Conservation (phyloP, 805 yeast species). For the Ogataea salicorniae region DNA sequence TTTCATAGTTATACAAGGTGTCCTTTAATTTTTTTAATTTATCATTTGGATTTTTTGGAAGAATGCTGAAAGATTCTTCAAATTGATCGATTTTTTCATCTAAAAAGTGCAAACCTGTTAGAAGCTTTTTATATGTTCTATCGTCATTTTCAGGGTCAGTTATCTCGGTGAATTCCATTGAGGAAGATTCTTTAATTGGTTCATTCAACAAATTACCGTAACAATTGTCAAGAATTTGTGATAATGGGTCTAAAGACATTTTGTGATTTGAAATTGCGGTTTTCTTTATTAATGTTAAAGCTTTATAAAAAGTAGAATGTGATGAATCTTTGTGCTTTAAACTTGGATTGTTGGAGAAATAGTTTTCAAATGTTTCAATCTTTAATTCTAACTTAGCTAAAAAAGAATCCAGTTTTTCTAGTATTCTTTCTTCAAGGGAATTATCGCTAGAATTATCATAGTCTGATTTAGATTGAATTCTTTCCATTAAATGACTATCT, state of each 20-base stretch:
- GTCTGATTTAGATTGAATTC: constrained; percentile 9
- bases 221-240: constrained; percentile 27
- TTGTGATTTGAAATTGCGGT: constrained; percentile 21
- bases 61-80: constrained; percentile 31
- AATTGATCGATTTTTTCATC: constrained; percentile 38
- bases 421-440: constrained; percentile 24
- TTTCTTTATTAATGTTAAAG: constrained; percentile 20
- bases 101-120: constrained; percentile 33
- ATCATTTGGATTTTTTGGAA: constrained; percentile 23
- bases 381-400: constrained; percentile 24
- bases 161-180: neutral
- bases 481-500: constrained; percentile 13
- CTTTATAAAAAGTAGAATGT: constrained; percentile 21
- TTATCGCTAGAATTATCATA: constrained; percentile 4
- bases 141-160: constrained; percentile 7
- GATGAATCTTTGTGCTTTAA: constrained; percentile 10
- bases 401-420: constrained; percentile 26
- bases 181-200: neutral
- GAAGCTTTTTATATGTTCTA: constrained; percentile 27
- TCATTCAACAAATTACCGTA: constrained; percentile 20
- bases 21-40: constrained; percentile 27
- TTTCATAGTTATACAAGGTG: constrained; percentile 42
- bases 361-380: constrained; percentile 26
- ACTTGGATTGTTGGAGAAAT: constrained; percentile 17
- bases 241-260: constrained; percentile 23